These are phyloP conservation scores for Arthrobotrys entomopaga DNA, from an alignment of 2,329 filamentous ascomycete species.

Conservation along the genomic window DNA sequence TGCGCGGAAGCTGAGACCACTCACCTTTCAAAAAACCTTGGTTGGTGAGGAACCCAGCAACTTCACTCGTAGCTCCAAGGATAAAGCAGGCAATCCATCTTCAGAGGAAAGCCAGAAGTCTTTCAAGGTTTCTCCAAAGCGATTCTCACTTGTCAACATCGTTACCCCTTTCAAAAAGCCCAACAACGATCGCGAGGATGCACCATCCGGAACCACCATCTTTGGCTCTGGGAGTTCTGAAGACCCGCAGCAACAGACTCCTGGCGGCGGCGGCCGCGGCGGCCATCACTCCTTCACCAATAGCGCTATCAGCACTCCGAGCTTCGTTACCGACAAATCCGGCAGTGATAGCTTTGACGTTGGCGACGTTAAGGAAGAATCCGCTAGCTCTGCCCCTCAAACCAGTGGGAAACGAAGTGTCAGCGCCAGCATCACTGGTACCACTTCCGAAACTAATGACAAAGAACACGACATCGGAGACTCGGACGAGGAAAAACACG, in stretches of 20 bases:
- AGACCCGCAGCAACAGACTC: neutral
- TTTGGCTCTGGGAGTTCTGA: neutral
- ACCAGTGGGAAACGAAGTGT: constrained; percentile 2
- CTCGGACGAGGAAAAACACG: neutral
- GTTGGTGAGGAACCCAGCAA: too few relatives aligned
- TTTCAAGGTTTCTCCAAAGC: constrained; percentile 11
- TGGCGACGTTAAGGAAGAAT: neutral
- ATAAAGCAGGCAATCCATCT: too few relatives aligned
- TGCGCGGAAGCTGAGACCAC: too few relatives aligned
- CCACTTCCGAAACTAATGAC: neutral
- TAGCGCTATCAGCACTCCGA: constrained; percentile 21
- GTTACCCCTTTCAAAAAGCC: constrained; percentile 1
- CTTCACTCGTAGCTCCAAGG: too few relatives aligned
- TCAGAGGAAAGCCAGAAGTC: too few relatives aligned
- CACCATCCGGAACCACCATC: neutral
- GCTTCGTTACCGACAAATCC: constrained; percentile 42
- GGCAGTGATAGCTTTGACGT: constrained; percentile 9
- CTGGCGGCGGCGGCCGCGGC: neutral
- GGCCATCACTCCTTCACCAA: neutral
- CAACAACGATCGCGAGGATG: neutral
- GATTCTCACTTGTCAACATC: constrained; percentile 27
- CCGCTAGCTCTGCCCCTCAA: neutral
- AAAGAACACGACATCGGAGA: neutral
- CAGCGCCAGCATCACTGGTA: neutral
- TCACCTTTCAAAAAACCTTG: too few relatives aligned